Evolutionary conservation across 257 asterid species (phyloP).

Genomic region (Marsdenia floribunda): DNA sequence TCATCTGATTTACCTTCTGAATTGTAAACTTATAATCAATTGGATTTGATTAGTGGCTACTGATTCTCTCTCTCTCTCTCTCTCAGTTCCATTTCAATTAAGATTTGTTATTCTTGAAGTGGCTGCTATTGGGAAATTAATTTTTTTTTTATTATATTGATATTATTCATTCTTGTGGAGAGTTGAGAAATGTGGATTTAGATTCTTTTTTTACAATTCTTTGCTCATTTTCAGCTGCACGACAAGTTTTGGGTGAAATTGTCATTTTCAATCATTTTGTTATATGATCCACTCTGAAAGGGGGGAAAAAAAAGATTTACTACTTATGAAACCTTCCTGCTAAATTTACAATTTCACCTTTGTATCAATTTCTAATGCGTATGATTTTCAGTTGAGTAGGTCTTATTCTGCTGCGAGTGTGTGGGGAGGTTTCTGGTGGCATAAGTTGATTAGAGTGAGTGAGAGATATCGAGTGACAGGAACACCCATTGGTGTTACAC

Average conservation of each 20-base stretch:
- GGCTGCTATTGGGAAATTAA: neutral
- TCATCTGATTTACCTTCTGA: neutral
- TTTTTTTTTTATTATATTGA: neutral
- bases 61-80: neutral
- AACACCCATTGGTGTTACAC: conserved; percentile 82
- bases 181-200: neutral
- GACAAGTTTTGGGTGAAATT: no score
- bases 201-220: neutral
- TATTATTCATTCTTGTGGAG: neutral
- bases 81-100: neutral
- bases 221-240: neutral
- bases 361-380: neutral
- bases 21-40: no score
- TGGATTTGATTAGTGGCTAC: conserved; percentile 1
- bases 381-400: neutral
- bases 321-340: no score
- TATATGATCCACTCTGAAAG: neutral
- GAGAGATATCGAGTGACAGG: conserved; percentile 52
- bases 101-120: conserved; percentile 13
- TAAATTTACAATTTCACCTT: neutral
- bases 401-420: neutral
- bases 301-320: no score
- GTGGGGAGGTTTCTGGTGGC: neutral
- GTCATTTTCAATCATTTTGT: neutral
- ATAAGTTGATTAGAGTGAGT: conserved; percentile 8